Percentiles rank a stretch among this genome's conserved stretches.
phyloP scores from a whole-genome alignment of 768 basidiomycete species.

The Erythrobasidium yunnanense region DNA sequence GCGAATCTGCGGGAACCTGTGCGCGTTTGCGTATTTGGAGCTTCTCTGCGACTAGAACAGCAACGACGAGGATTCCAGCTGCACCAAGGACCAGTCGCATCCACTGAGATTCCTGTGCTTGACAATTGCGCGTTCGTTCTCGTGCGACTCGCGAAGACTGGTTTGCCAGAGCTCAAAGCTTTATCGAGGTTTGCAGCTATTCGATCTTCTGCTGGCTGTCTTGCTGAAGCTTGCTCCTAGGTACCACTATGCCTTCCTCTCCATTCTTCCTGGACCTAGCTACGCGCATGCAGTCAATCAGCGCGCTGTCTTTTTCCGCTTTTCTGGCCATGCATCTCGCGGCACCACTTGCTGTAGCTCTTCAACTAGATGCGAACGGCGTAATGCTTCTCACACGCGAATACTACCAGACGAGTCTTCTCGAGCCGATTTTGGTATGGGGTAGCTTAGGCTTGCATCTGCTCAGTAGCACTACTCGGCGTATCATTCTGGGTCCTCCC shows the following conservation, averaged over 20 bases:
- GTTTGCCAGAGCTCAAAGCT: too few relatives aligned
- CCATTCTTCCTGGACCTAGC: neutral
- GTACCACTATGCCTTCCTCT: neutral
- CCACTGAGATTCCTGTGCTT: too few relatives aligned
- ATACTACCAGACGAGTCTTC: conserved; percentile 29
- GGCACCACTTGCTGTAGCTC: conserved; percentile 28
- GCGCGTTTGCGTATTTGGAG: too few relatives aligned
- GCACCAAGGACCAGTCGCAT: neutral
- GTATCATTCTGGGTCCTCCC: neutral
- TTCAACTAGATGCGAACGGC: conserved; percentile 78
- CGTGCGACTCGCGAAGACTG: too few relatives aligned
- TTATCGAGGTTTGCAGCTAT: too few relatives aligned
- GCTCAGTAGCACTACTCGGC: conserved; percentile 20
- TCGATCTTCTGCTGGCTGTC: too few relatives aligned
- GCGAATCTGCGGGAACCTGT: neutral
- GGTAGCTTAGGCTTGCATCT: conserved; percentile 30
- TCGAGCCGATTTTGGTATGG: conserved; percentile 33
- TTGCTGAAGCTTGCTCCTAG: neutral
- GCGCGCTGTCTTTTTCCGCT: conserved; percentile 71
- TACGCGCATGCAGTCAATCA: conserved; percentile 21
- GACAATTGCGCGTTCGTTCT: too few relatives aligned
- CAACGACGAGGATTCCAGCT: neutral
- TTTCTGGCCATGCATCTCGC: conserved; percentile 51
- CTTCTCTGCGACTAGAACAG: neutral
- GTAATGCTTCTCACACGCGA: conserved; percentile 52